Conservation (phyloP, 2,329 filamentous ascomycete species). For the Diaporthe vexans region DNA sequence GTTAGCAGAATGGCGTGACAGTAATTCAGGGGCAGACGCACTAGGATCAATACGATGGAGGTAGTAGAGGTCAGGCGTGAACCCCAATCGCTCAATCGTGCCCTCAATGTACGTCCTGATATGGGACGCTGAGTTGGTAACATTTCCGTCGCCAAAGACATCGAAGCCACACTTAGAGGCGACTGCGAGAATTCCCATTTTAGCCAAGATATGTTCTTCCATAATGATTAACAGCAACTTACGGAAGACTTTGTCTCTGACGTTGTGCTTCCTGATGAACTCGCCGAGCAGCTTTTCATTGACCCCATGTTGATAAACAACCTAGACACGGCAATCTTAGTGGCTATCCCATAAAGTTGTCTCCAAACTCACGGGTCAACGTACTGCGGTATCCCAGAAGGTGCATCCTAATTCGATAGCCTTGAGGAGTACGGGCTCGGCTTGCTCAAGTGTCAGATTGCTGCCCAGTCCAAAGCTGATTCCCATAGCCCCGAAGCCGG, state of each 20-base stretch:
- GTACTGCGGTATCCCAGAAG: slow-evolving; percentile 61
- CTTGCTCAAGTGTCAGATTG: slow-evolving; percentile 58
- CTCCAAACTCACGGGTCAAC: slow-evolving; percentile 44
- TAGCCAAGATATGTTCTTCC: neutral
- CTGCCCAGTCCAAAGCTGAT: slow-evolving; percentile 58
- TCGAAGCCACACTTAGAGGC: slow-evolving; percentile 13
- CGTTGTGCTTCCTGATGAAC: slow-evolving; percentile 64
- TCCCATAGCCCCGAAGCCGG: slow-evolving; percentile 66
- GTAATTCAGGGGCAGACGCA: neutral
- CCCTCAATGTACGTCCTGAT: slow-evolving; percentile 10
- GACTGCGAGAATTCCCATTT: neutral
- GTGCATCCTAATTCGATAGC: slow-evolving; percentile 62
- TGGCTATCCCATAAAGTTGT: too few relatives aligned
- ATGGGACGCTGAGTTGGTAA: slow-evolving; percentile 9
- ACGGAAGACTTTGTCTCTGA: slow-evolving; percentile 64
- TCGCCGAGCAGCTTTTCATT: slow-evolving; percentile 65
- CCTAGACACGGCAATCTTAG: slow-evolving; percentile 39
- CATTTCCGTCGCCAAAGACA: neutral
- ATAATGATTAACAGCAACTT: slow-evolving; percentile 44
- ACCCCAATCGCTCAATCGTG: slow-evolving; percentile 2
- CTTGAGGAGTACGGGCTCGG: slow-evolving; percentile 63
- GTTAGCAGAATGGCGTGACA: neutral
- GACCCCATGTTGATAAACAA: slow-evolving; percentile 60
- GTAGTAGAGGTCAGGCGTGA: slow-evolving; percentile 8
- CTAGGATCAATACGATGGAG: slow-evolving; percentile 18